Evolutionary conservation across 169 alveolate genomes (phyloP).

Genomic region (Eimeria maxima): DNA sequence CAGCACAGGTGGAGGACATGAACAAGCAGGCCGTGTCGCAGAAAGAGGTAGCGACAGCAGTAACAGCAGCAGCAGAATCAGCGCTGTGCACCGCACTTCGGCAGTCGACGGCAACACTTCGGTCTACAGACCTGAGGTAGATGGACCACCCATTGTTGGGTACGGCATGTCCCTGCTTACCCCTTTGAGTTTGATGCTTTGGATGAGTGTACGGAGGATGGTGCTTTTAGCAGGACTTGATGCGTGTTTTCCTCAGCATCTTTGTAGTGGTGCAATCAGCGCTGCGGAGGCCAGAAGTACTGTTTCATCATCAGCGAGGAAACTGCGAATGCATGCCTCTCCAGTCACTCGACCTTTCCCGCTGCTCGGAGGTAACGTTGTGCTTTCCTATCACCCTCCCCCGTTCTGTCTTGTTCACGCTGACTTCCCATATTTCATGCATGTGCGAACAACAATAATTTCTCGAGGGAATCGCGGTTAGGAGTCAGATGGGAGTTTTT

Average conservation of each 20-base stretch:
- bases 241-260: constrained; percentile 44
- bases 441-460: neutral
- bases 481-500: neutral
- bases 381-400: neutral
- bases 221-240: neutral
- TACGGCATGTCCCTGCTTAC: neutral
- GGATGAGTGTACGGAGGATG: neutral
- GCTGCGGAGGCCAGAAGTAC: constrained; percentile 18
- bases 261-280: constrained; percentile 50
- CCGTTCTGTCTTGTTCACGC: neutral
- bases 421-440: neutral
- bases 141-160: constrained; percentile 62
- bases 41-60: neutral
- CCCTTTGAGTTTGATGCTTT: neutral
- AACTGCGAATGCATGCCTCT: constrained; percentile 20
- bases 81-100: constrained; percentile 17
- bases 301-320: neutral
- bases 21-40: neutral
- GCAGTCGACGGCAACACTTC: neutral
- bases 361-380: constrained; percentile 14
- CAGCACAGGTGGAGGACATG: neutral
- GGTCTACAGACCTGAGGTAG: constrained; percentile 33
- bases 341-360: constrained; percentile 37
- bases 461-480: neutral
- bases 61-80: constrained; percentile 29